Percentiles rank a stretch among this genome's conserved stretches.
Evolutionary conservation across 108 stramenopile genomes (phyloP).

Genomic region (Nannochloropsis granulata): DNA sequence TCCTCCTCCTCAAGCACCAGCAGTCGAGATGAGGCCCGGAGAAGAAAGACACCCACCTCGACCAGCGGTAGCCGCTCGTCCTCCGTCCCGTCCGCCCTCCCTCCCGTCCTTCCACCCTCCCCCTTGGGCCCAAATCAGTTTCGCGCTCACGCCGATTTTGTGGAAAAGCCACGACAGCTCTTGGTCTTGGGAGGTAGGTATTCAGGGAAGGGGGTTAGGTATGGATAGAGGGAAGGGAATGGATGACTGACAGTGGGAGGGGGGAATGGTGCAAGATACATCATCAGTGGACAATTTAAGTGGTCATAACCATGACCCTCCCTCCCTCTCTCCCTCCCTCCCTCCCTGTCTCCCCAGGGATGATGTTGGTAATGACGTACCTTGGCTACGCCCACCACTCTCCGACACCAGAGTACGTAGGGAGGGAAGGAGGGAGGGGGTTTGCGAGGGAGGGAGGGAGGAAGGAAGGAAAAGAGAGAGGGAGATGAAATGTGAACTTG

Average conservation of each 20-base stretch:
- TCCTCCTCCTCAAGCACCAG: neutral
- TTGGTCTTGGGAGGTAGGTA: conserved; percentile 11
- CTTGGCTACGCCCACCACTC: neutral
- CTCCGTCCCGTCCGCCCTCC: neutral
- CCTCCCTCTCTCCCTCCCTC: neutral
- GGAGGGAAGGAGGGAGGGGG: neutral
- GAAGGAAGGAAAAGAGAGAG: neutral
- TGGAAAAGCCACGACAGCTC: conserved; percentile 23
- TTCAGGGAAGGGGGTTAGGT: neutral
- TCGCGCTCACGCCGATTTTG: too few relatives aligned
- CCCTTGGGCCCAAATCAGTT: neutral
- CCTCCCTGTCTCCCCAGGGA: neutral
- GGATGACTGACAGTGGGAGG: too few relatives aligned
- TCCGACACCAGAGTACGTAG: neutral
- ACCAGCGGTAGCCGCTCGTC: neutral
- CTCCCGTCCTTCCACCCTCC: neutral
- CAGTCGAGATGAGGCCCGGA: neutral
- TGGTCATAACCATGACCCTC: neutral
- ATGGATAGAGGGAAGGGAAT: too few relatives aligned
- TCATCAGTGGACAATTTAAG: too few relatives aligned
- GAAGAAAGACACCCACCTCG: neutral
- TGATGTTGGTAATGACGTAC: neutral
- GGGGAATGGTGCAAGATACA: too few relatives aligned
- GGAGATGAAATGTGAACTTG: neutral
- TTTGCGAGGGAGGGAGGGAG: conserved; percentile 12